Evolutionary conservation across 345 rosid species (phyloP).

Genomic region (Capsella bursapastoris): DNA sequence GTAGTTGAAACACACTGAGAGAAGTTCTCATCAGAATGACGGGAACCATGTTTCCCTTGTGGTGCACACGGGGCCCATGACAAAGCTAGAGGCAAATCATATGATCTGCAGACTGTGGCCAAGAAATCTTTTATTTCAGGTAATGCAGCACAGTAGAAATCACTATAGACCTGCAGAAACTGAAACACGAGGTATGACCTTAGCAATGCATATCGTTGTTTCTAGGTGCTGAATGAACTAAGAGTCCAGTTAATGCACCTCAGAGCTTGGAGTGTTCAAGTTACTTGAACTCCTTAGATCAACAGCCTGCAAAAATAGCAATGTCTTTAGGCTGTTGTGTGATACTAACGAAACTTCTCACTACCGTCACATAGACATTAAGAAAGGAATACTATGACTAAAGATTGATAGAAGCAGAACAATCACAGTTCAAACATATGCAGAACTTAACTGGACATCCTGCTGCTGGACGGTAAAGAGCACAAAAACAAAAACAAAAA

Average conservation of each 20-base stretch:
- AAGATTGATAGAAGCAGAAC: slow-evolving; percentile 10
- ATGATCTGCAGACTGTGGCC: slow-evolving; percentile 60
- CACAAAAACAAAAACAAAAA: background rate
- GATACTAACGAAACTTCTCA: slow-evolving; percentile 15
- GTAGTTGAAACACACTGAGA: slow-evolving; percentile 64
- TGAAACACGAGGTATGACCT: slow-evolving; percentile 38
- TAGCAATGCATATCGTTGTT: slow-evolving; percentile 35
- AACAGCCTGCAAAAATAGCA: slow-evolving; percentile 69
- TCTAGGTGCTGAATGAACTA: slow-evolving; percentile 18
- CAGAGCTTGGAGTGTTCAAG: slow-evolving; percentile 52
- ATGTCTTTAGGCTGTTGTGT: slow-evolving; percentile 17
- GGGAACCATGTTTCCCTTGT: slow-evolving; percentile 72
- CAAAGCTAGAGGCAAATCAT: slow-evolving; percentile 77
- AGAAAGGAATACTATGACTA: background rate
- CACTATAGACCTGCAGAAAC: slow-evolving; percentile 59
- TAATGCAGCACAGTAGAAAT: slow-evolving; percentile 56
- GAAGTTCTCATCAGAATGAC: slow-evolving; percentile 67
- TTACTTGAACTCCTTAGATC: slow-evolving; percentile 72
- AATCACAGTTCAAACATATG: slow-evolving; percentile 12
- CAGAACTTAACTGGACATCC: slow-evolving; percentile 1
- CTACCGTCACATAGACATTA: background rate
- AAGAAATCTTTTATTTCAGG: slow-evolving; percentile 62
- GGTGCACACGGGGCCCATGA: slow-evolving; percentile 76
- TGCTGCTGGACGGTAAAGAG: background rate
- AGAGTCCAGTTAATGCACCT: slow-evolving; percentile 50